Evolutionary conservation across 768 basidiomycete species (phyloP), one percentile per base, ranked within the genome.

Genomic region (Leccinum uliginosum): DNA sequence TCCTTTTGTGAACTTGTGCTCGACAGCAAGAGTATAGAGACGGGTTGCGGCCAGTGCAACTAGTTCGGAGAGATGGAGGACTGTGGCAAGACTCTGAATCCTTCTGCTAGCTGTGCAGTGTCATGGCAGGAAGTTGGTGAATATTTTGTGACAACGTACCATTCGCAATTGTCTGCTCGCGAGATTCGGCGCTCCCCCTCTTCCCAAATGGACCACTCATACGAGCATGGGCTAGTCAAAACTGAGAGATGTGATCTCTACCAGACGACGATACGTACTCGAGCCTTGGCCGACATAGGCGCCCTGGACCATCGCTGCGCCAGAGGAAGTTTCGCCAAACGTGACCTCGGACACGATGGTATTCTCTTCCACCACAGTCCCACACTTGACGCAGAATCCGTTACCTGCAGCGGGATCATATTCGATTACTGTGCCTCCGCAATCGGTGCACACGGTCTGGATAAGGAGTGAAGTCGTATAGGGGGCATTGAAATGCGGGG

Each of bases 271-370:
- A 51, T 14, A 83, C 90, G 71, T 66, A 98, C 95, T 95, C 47
- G 94, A 86, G 55, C 92, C 91, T 65, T 91, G 88, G 0, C 83
- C 91, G 12, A 99, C 93, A 65, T 91, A 97, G 3, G 89, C 86
- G 3, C 97, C 97, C 66, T 95, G 90, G 2, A 97, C 95, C 79
- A 98, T 91, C 1, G 96, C 95, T 5, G 94, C 92, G 24, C 97
- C 97, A 27, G 83, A 81, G 11, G 88, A 82, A 4, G 90, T 89
- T 77, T 99, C 97, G n/a, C 93, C 93, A 63, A 99, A 99, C 1
- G 86, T 85, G 54, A 99, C 84, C 69, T 99, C 97, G 60, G 87
- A 90, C 10, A 98, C 92, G 58, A 98, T 93, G 3, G 88, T 84
- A 66, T 93, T 94, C 72, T 97, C 92, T 73, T 96, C 93, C 10